Base-by-base conservation (phyloP, 352 stramenopile species). In the Blastocystis sp. region DNA sequence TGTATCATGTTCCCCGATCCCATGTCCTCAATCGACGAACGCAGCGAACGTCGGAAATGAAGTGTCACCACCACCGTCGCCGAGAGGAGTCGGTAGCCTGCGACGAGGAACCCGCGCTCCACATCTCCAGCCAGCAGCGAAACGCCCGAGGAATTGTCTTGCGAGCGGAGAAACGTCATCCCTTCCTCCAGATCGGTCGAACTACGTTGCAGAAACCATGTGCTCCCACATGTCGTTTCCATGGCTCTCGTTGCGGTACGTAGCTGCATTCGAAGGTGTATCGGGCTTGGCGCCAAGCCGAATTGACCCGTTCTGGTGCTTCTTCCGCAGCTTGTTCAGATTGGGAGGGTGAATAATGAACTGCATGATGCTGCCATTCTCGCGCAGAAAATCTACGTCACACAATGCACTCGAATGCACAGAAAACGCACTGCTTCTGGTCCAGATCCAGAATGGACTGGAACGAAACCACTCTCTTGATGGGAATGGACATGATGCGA, bases 141-240 rank as follows among this genome's bases (percentile, higher is more conserved):
- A 11, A 81, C 24, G 4, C 40, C 69, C 0, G 21, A 49, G 34
- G 32, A 63, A 21, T 38, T 46, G 21, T 63, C 48, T 38, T 61
- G 11, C 4, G 49, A 27, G 6, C 44, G 27, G 16, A 81, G 69
- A 64, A 48, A 63, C 7, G 29, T 57, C 36, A 64, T 44, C 18
- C 48, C 48, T 27, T 81, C 69, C n/a, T 81, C 69, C 42, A 81
- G 21, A 32, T 81, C 69, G 32, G 14, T 48, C 16, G 8, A 27
- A 27, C 61, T 73, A 51, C n/a, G n/a, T n/a, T n/a, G 29, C 49
- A 24, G 16, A 4, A 16, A 7, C 1, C 7, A 8, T 24, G 7
- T 7, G 18, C 18, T 24, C 49, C 29, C 61, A 51, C 42, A 81
- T 4, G 11, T 81, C 69, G 63, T 36, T 81, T 16, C 21, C 44